Percentiles rank a stretch among this genome's conserved stretches.
phyloP scores from a whole-genome alignment of 371 early-diverging fungal species.

The Blakeslea trispora region DNA sequence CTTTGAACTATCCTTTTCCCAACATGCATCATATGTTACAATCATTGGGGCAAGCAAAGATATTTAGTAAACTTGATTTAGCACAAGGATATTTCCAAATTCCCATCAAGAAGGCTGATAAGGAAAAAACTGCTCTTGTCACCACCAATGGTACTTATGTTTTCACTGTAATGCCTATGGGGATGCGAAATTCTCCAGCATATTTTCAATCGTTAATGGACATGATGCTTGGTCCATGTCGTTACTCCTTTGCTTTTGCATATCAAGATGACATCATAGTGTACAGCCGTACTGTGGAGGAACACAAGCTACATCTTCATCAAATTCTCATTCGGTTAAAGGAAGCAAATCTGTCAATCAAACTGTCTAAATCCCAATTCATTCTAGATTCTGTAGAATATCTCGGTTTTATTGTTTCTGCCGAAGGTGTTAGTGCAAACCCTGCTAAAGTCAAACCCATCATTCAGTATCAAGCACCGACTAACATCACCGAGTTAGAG shows the following conservation, averaged over 20 bases:
- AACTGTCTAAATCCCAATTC: slow-evolving; percentile 1
- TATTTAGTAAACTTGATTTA: slow-evolving; percentile 13
- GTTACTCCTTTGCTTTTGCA: neutral
- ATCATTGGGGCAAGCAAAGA: slow-evolving; percentile 2
- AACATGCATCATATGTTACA: slow-evolving; percentile 8
- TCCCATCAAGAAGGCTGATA: slow-evolving; percentile 2
- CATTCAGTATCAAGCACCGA: neutral
- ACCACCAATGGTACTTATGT: slow-evolving; percentile 9
- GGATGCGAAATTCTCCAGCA: slow-evolving; percentile 16
- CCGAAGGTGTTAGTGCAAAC: neutral
- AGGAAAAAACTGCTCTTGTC: slow-evolving; percentile 1
- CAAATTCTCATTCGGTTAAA: neutral
- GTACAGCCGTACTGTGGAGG: neutral
- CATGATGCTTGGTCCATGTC: slow-evolving; percentile 1
- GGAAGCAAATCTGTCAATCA: slow-evolving; percentile 2
- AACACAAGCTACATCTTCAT: slow-evolving; percentile 8
- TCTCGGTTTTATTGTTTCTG: neutral
- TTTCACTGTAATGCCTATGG: slow-evolving; percentile 20
- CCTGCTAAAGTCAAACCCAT: slow-evolving; percentile 1
- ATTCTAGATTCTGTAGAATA: neutral
- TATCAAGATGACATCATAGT: slow-evolving; percentile 17
- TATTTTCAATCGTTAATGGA: slow-evolving; percentile 17
- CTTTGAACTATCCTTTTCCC: slow-evolving; percentile 5
- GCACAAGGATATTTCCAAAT: slow-evolving; percentile 11
- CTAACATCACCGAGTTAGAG: neutral